Evolutionary conservation across 495 filamentous ascomycete genomes (phyloP).

Genomic region (Xylaria palmicola): DNA sequence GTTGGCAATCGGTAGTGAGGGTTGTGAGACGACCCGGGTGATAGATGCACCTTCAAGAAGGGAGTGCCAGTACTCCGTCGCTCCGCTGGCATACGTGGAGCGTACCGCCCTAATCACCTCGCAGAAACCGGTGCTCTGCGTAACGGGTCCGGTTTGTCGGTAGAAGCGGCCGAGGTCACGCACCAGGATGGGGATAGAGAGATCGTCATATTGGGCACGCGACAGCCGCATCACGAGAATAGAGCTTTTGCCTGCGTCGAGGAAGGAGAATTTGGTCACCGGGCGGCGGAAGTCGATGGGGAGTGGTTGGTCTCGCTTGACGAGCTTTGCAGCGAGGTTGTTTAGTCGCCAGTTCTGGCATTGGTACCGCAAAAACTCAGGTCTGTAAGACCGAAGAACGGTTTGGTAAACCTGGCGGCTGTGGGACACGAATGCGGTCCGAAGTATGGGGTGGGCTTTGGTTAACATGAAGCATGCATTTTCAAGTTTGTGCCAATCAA

Average conservation of each 20-base stretch:
- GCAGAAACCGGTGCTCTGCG: slow-evolving; percentile 40
- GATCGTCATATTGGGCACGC: slow-evolving; percentile 47
- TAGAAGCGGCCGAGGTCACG: slow-evolving; percentile 47
- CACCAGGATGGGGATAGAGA: slow-evolving; percentile 40
- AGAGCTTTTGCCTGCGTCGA: slow-evolving; percentile 49
- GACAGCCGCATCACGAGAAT: slow-evolving; percentile 42
- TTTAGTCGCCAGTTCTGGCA: slow-evolving; percentile 44
- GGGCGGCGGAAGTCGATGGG: slow-evolving; percentile 40
- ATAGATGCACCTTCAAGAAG: slow-evolving; percentile 42
- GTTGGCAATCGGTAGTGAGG: slow-evolving; percentile 36
- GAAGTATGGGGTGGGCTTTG: slow-evolving; percentile 43
- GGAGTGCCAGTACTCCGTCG: slow-evolving; percentile 42
- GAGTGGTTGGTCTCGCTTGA: slow-evolving; percentile 40
- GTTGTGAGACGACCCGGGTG: slow-evolving; percentile 43
- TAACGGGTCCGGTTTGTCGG: slow-evolving; percentile 30
- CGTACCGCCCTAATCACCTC: slow-evolving; percentile 41
- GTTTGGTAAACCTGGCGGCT: slow-evolving; percentile 46
- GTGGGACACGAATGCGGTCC: slow-evolving; percentile 44
- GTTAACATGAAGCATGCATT: slow-evolving; percentile 40
- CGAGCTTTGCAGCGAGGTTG: slow-evolving; percentile 35
- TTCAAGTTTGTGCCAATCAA: slow-evolving; percentile 44
- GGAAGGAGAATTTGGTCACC: slow-evolving; percentile 46
- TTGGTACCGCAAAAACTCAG: slow-evolving; percentile 41
- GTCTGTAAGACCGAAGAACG: slow-evolving; percentile 37
- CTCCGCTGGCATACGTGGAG: slow-evolving; percentile 32